These are phyloP conservation scores for Oldenlandia corymbosa DNA, from an alignment of 257 asterid genomes.

Conservation along the genomic window DNA sequence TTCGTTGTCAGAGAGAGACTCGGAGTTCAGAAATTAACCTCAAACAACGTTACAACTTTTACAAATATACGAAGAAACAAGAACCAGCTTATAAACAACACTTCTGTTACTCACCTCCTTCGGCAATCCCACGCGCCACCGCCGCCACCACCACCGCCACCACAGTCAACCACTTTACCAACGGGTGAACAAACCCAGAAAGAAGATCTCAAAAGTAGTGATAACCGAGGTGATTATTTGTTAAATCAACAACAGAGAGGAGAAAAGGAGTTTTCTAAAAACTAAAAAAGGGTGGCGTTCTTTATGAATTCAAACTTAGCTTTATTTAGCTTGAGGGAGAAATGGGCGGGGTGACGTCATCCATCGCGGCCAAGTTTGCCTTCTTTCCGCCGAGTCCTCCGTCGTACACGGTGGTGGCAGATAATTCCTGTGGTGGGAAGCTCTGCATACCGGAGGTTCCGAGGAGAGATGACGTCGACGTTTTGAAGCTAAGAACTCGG, in stretches of 20 bases:
- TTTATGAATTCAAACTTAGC: conserved; percentile 35
- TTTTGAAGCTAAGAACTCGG: conserved; percentile 76
- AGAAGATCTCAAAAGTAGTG: conserved; percentile 28
- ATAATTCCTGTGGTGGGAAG: conserved; percentile 46
- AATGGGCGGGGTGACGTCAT: conserved; percentile 98
- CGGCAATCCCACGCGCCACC: conserved; percentile 53
- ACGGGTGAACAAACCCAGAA: not conserved
- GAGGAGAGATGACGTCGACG: conserved; percentile 68
- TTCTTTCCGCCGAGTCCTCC: conserved; percentile 96
- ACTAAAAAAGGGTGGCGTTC: conserved; percentile 18
- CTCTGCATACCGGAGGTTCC: conserved; percentile 76
- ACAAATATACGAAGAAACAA: no score
- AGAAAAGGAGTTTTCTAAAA: conserved; percentile 1
- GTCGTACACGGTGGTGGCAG: conserved; percentile 77
- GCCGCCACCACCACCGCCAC: conserved; percentile 43
- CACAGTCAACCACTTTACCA: not conserved
- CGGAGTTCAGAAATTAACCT: no score
- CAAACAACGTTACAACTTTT: no score
- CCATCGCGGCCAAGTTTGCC: conserved; percentile 97
- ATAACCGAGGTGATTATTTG: conserved; percentile 1
- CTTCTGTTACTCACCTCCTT: conserved; percentile 11
- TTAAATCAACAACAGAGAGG: not conserved
- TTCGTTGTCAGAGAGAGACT: no score
- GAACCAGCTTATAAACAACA: conserved; percentile 20
- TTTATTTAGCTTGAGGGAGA: conserved; percentile 7